phyloP scores from a whole-genome alignment of 2,329 filamentous ascomycete genomes.

The Sclerotiophoma versabilis region DNA sequence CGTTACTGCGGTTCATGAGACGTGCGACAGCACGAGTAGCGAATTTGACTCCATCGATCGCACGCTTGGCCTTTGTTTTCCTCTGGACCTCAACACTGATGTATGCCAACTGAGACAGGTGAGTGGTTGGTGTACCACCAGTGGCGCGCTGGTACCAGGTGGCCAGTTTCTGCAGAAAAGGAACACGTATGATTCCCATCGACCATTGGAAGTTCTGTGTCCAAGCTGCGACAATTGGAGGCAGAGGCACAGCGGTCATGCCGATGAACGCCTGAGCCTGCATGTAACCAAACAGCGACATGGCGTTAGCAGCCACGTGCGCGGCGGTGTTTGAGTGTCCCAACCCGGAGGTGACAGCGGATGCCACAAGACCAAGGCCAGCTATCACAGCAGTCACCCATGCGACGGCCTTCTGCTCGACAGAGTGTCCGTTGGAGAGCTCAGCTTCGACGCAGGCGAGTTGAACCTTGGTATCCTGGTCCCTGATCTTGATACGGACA shows the following conservation, averaged over 20 bases:
- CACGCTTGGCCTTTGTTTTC: conserved; percentile 63
- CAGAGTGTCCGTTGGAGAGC: conserved; percentile 90
- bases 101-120: conserved; percentile 75
- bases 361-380: conserved; percentile 81
- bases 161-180: conserved; percentile 86
- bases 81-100: conserved; percentile 88
- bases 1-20: conserved; percentile 55
- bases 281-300: conserved; percentile 95
- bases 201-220: conserved; percentile 98
- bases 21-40: conserved; percentile 36
- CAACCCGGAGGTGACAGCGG: conserved; percentile 86
- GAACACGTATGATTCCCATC: conserved; percentile 89
- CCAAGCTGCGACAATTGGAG: conserved; percentile 90
- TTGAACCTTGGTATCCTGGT: conserved; percentile 66
- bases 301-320: conserved; percentile 89
- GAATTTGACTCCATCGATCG: conserved; percentile 26
- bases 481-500: conserved; percentile 82
- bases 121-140: conserved; percentile 80
- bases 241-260: conserved; percentile 79
- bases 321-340: conserved; percentile 94
- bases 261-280: conserved; percentile 92
- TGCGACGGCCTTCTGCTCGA: conserved; percentile 85
- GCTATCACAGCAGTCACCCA: conserved; percentile 91
- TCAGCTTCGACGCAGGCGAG: conserved; percentile 88
- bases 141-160: conserved; percentile 97